phyloP scores from a whole-genome alignment of 2,329 filamentous ascomycete genomes.

The Hypoxylon sp. region DNA sequence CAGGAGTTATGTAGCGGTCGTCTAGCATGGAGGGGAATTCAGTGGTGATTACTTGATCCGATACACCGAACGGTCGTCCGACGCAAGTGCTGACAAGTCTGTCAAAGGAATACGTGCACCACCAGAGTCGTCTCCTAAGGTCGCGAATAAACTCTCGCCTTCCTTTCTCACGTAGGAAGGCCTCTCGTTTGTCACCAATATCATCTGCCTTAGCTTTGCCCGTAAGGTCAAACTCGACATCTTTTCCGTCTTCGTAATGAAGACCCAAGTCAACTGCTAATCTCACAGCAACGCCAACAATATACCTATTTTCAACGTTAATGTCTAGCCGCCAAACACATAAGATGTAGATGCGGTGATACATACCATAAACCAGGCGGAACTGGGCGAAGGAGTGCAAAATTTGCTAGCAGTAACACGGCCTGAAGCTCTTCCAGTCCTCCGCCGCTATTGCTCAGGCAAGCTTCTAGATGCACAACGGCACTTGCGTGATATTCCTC shows the following conservation, averaged over 20 bases:
- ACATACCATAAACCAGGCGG: conserved; percentile 88
- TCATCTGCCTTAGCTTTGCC: conserved; percentile 57
- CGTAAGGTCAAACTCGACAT: conserved; percentile 71
- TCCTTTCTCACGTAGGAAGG: conserved; percentile 69
- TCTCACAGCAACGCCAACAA: conserved; percentile 92
- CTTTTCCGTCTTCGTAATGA: conserved; percentile 89
- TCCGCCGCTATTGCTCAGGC: conserved; percentile 87
- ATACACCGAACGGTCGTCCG: conserved; percentile 91
- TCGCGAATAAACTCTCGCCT: conserved; percentile 88
- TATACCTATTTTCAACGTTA: conserved; percentile 72
- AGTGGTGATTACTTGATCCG: conserved; percentile 96
- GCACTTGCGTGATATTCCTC: conserved; percentile 98
- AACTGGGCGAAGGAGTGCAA: conserved; percentile 90
- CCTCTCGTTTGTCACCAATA: conserved; percentile 54
- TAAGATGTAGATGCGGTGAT: not conserved
- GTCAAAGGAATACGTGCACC: conserved; percentile 96
- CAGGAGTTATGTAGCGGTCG: conserved; percentile 87
- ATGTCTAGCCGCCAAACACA: not conserved
- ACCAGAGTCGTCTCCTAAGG: conserved; percentile 89
- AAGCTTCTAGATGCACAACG: conserved; percentile 90
- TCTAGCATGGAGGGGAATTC: conserved; percentile 92
- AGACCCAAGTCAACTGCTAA: conserved; percentile 92
- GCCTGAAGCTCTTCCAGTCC: conserved; percentile 93
- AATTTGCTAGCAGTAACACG: conserved; percentile 90
- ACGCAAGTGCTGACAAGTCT: conserved; percentile 96